These are phyloP conservation scores for Pyrenophora tritici-repentis DNA, from an alignment of 2,329 filamentous ascomycete genomes.

Conservation along the genomic window DNA sequence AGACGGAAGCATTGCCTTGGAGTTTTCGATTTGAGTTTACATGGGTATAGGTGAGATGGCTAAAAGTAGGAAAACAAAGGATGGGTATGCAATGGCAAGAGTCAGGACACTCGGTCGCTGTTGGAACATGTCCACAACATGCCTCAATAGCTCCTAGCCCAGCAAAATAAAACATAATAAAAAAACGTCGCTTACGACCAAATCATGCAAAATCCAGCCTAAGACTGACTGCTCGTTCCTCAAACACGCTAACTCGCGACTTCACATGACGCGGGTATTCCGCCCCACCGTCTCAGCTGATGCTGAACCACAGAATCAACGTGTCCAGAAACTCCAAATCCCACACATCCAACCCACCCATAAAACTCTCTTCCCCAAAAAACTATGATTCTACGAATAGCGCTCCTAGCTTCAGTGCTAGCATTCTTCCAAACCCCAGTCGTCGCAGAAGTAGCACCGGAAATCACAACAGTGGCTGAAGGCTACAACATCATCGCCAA, in stretches of 20 bases:
- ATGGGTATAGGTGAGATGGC: neutral
- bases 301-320: neutral
- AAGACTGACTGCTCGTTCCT: neutral
- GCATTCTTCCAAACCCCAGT: neutral
- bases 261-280: conserved; percentile 10
- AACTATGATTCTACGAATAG: conserved; percentile 1
- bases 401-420: conserved; percentile 1
- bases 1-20: neutral
- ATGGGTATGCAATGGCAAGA: no score
- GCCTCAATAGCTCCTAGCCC: no score
- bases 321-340: conserved; percentile 14
- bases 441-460: conserved; percentile 31
- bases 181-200: no score
- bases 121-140: no score
- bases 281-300: conserved; percentile 17
- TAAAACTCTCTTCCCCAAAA: conserved; percentile 25
- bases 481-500: conserved; percentile 43
- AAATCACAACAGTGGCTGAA: conserved; percentile 37
- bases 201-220: neutral
- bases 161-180: no score
- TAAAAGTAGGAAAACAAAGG: neutral
- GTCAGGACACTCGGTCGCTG: no score
- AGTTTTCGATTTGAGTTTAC: neutral
- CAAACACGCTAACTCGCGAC: conserved; percentile 16
- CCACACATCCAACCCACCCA: neutral